Base-by-base conservation (phyloP, 257 asterid genomes). In the Petunia axillaris region DNA sequence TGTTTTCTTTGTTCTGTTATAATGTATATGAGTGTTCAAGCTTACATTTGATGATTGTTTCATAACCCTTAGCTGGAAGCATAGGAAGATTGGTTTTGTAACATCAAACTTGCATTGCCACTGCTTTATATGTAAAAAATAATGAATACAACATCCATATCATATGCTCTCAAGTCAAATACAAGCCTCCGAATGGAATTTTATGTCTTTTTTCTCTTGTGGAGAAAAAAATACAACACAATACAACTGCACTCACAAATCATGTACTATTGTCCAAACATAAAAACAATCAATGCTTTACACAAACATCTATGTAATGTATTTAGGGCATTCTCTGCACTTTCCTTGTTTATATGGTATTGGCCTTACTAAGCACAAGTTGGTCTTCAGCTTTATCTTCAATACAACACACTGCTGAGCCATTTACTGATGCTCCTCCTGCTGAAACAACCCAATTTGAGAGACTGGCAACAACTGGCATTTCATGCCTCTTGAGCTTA, bases 381-480 rank as follows among this genome's bases (percentile, higher is more conserved):
- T 73, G 46, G 36, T 73, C 78, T 73, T 0, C 41, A 48, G 62
- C 77, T 48, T 13, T 73, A 11, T 73, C 46, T 73, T 73, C 35
- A 35, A 0, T 11, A 57, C 36, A 50, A 35, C 11, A 50, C 60
- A 71, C 62, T 48, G 77, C 44, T 13, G 77, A 48, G 77, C 8
- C 68, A 48, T 15, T 59, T 43, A 60, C 57, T 37, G 73, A 37
- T 82, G 48, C 50, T 39, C 25, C 59, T 44, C 60, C 68, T 11
- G 63, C 59, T 38, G 85, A 67, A 67, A 81, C 77, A 83, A 89
- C 59, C 94, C 97, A 91, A 74, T 86, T 89, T 10, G 94, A 83
- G 76, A 91, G 91, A 76, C 94, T 90, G 50, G 90, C 85, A 87
- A 89, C 89, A 62, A 89, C 93, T 55, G 89, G 75, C 78, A 83